Evolutionary conservation across 495 filamentous ascomycete species (phyloP).

Genomic region (Penicillium psychrofluorescens): DNA sequence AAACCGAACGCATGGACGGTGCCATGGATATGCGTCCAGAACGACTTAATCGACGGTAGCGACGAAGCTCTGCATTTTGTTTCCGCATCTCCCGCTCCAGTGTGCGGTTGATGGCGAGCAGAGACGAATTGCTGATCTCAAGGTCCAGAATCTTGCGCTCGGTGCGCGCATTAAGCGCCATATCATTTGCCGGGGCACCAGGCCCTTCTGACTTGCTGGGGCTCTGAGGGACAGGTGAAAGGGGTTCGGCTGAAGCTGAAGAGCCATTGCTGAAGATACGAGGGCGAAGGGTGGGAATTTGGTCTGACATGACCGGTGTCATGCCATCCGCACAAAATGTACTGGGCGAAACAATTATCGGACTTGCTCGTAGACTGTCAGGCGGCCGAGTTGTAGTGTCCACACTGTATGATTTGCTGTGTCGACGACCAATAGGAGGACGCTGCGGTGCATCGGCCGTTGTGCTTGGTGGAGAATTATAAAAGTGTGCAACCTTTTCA

Average conservation of each 20-base stretch:
- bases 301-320: slow-evolving; percentile 19
- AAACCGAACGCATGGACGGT: slow-evolving; percentile 36
- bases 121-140: slow-evolving; percentile 95
- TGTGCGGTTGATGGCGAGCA: slow-evolving; percentile 93
- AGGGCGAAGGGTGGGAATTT: slow-evolving; percentile 27
- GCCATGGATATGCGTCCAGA: slow-evolving; percentile 61
- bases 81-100: slow-evolving; percentile 87
- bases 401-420: slow-evolving; percentile 34
- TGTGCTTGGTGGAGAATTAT: slow-evolving; percentile 15
- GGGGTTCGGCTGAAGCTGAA: slow-evolving; percentile 22
- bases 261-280: slow-evolving; percentile 36
- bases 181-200: slow-evolving; percentile 34
- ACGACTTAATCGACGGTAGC: slow-evolving; percentile 74
- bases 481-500: slow-evolving; percentile 12
- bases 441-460: slow-evolving; percentile 10
- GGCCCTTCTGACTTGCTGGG: slow-evolving; percentile 39
- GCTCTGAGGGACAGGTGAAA: slow-evolving; percentile 29
- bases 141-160: slow-evolving; percentile 95
- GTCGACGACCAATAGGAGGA: slow-evolving; percentile 11
- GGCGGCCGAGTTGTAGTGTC: slow-evolving; percentile 18
- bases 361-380: slow-evolving; percentile 28
- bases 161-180: slow-evolving; percentile 75
- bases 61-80: slow-evolving; percentile 79
- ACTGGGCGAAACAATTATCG: slow-evolving; percentile 22
- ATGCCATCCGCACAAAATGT: slow-evolving; percentile 13